Percentiles rank a stretch among this genome's conserved stretches.
phyloP scores from a whole-genome alignment of 2,329 filamentous ascomycete genomes.

The Paraphoma chrysanthemicola region DNA sequence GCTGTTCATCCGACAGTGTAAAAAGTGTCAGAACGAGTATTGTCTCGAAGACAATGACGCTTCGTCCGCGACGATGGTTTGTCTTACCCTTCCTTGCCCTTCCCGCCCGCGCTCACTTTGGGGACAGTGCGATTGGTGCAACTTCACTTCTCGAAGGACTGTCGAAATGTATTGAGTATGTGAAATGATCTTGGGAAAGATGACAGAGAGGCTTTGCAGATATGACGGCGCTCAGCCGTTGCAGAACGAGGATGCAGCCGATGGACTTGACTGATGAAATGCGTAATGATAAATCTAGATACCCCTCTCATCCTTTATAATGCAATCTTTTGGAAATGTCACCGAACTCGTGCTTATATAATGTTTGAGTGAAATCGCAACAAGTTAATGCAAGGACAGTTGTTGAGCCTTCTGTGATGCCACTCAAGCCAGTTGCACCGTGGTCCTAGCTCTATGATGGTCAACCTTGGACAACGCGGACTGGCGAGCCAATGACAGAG shows the following conservation, averaged over 20 bases:
- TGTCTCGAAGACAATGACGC: conserved; percentile 85
- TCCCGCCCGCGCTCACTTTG: conserved; percentile 6
- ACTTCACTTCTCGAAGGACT: conserved; percentile 44
- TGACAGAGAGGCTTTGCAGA: not conserved
- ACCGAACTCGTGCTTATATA: no score
- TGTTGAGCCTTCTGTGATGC: no score
- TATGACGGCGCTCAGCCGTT: not conserved
- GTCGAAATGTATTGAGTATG: conserved; percentile 42
- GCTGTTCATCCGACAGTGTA: conserved; percentile 73
- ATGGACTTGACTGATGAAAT: not conserved
- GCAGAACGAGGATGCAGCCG: no score
- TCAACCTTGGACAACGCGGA: conserved; percentile 12
- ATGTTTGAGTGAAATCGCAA: no score
- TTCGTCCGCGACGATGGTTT: conserved; percentile 67
- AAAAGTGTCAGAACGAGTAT: conserved; percentile 77
- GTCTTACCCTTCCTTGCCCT: conserved; percentile 4
- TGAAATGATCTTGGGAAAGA: not conserved
- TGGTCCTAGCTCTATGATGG: conserved; percentile 9
- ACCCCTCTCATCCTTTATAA: not conserved
- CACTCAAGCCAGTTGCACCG: not conserved
- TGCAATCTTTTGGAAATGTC: no score
- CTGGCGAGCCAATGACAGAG: conserved; percentile 23
- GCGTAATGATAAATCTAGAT: not conserved
- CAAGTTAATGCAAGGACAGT: no score
- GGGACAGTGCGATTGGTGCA: conserved; percentile 50